Evolutionary conservation across 2,329 filamentous ascomycete species (phyloP), one percentile per base, ranked within the genome.

Genomic region (Pyrenophora graminea): DNA sequence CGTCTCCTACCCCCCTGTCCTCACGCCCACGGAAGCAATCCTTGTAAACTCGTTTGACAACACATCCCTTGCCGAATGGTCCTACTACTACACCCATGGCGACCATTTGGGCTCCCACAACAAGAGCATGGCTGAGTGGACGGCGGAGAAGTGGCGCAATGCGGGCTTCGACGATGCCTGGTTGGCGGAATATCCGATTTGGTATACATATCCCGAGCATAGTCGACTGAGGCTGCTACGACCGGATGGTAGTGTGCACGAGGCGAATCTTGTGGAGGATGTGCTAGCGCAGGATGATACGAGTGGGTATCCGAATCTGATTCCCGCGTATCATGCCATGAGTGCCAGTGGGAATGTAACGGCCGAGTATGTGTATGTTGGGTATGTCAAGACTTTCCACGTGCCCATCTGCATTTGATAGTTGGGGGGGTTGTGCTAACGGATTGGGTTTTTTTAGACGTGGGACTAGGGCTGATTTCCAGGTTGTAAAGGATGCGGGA

Each of bases 291-390:
- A 66, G 32, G 72, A 74, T 45, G 63, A 67, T 1, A 70, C 67
- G 1, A 69, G 70, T 6, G 62, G 64, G 45, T 76, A 62, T 61
- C 71, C 54, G 5, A 70, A 60, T 54, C 2, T 49, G 6, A 70
- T 77, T 13, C 74, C 77, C 0, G 75, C 72, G 3, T 80, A 80
- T 56, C 75, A 80, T 58, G 78, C 76, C 19, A 79, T 79, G 52
- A 78, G 75, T 4, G 71, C 70, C 40, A 74, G 67, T 30, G 78
- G 78, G 4, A 71, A 77, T 53, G 78, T 74, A 15, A 73, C 69
- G 46, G 77, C 75, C 9, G 76, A 79, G 61, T 79, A 76, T 54
- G 74, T 78, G 30, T 79, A 78, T 52, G 76, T 79, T 17, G 76
- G 58, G 38, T 72, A 69, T 45, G 55, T 66, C 27, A 12, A 10